Conservation (phyloP, 78 protist species). For the Dictyostelium intermedium region DNA sequence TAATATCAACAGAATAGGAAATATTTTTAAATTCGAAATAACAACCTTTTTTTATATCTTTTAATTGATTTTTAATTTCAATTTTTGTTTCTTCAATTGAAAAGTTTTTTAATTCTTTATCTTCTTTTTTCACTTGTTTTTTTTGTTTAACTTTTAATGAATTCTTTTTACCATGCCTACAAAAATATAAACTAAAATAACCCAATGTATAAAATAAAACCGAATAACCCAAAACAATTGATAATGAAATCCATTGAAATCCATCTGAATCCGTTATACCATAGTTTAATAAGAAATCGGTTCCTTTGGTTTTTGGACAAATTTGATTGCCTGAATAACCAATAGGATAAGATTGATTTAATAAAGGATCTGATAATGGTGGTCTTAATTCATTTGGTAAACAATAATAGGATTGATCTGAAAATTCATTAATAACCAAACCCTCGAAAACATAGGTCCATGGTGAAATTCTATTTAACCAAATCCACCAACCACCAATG, state of each 20-base stretch:
- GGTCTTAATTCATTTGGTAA: slow-evolving; percentile 5
- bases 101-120: not conserved
- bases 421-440: slow-evolving; percentile 23
- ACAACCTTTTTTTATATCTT: not conserved
- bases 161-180: not conserved
- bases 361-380: slow-evolving; percentile 2
- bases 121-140: not conserved
- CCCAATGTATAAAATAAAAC: not conserved
- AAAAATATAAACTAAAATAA: not conserved
- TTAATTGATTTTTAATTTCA: too few species aligned
- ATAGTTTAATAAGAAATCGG: not conserved
- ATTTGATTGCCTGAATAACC: not conserved
- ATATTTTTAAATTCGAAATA: not conserved
- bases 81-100: not conserved
- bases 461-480: slow-evolving; percentile 47
- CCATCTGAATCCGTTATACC: not conserved
- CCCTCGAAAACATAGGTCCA: not conserved
- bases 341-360: not conserved
- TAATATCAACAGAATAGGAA: not conserved
- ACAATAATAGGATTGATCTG: not conserved
- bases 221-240: not conserved
- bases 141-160: not conserved
- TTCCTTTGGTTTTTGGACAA: not conserved
- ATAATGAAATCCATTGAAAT: not conserved
- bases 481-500: not conserved